Percentiles rank a stretch among this genome's conserved stretches.
phyloP scores from a whole-genome alignment of 1,139 yeast species.

The Yamadazyma epiphylla region DNA sequence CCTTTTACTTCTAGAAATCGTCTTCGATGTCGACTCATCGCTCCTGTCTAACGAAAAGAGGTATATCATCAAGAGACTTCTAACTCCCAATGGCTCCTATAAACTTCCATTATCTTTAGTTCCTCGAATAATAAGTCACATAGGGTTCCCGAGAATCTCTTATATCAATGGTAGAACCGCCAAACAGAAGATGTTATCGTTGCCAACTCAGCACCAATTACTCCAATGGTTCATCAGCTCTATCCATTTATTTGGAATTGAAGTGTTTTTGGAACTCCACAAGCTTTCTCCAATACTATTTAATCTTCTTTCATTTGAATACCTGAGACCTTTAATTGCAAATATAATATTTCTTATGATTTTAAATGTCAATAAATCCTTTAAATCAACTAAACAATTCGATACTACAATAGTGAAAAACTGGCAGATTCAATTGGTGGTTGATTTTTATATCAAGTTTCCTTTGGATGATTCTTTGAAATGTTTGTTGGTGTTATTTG shows the following conservation, averaged over 20 bases:
- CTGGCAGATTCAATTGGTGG: constrained; percentile 35
- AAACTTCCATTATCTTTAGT: constrained; percentile 10
- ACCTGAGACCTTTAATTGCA: constrained; percentile 26
- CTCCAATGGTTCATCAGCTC: constrained; percentile 30
- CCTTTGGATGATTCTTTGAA: constrained; percentile 32
- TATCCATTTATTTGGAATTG: constrained; percentile 24
- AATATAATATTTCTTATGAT: constrained; percentile 25
- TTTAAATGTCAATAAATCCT: constrained; percentile 11
- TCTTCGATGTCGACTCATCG: constrained; percentile 2
- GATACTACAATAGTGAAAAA: constrained; percentile 16
- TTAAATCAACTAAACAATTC: constrained; percentile 9
- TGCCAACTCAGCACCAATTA: constrained; percentile 19
- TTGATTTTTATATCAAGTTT: constrained; percentile 28
- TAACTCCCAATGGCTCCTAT: constrained; percentile 13
- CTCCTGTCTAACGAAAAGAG: constrained; percentile 10
- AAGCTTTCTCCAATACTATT: constrained; percentile 25
- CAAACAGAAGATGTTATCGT: constrained; percentile 21
- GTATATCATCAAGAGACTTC: constrained; percentile 10
- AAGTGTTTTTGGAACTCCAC: constrained; percentile 13
- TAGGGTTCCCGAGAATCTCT: constrained; percentile 28
- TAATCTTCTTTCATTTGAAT: constrained; percentile 30
- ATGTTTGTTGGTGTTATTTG: constrained; percentile 21
- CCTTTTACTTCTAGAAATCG: constrained; percentile 3
- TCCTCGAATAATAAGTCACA: constrained; percentile 20
- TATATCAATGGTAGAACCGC: constrained; percentile 19